These are phyloP conservation scores for Boeremia exigua DNA, from an alignment of 2,329 filamentous ascomycete genomes.

Conservation along the genomic window DNA sequence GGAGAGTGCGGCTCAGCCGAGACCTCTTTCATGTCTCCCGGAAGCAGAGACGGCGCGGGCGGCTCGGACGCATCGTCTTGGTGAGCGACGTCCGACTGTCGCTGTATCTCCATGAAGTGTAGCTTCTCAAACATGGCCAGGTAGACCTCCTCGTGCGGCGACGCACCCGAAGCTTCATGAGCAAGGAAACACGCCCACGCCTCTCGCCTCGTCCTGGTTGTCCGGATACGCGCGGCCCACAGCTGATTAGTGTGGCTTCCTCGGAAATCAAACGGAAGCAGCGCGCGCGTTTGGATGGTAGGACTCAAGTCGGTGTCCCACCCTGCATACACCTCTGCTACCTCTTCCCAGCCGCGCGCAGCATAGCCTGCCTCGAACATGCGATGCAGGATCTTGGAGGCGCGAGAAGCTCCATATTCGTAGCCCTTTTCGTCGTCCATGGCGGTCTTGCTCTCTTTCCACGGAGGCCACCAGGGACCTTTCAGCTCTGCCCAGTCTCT, in stretches of 20 bases:
- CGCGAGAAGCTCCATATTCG: conserved; percentile 63
- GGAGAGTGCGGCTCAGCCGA: conserved; percentile 63
- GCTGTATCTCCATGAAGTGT: conserved; percentile 41
- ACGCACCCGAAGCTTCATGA: conserved; percentile 54
- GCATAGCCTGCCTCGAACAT: conserved; percentile 67
- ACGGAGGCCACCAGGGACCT: conserved; percentile 68
- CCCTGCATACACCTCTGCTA: conserved; percentile 62
- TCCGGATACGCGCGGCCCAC: conserved; percentile 64
- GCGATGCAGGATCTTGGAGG: conserved; percentile 60
- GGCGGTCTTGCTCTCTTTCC: conserved; percentile 67
- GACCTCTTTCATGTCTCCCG: conserved; percentile 67
- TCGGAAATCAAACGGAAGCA: conserved; percentile 38
- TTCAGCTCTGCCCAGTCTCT: conserved; percentile 65
- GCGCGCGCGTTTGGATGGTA: conserved; percentile 64
- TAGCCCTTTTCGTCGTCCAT: conserved; percentile 65
- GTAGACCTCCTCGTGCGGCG: conserved; percentile 54
- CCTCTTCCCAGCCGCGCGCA: conserved; percentile 57
- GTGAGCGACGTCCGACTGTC: conserved; percentile 4
- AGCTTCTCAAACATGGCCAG: conserved; percentile 65
- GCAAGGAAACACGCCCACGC: conserved; percentile 70
- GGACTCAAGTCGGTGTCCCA: conserved; percentile 69
- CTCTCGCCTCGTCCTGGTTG: conserved; percentile 67
- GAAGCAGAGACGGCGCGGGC: conserved; percentile 46
- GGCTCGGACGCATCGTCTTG: conserved; percentile 9
- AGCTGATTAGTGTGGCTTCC: conserved; percentile 4